Conservation (phyloP, 148 eudicot genomes). For the Pouteria glomerata region DNA sequence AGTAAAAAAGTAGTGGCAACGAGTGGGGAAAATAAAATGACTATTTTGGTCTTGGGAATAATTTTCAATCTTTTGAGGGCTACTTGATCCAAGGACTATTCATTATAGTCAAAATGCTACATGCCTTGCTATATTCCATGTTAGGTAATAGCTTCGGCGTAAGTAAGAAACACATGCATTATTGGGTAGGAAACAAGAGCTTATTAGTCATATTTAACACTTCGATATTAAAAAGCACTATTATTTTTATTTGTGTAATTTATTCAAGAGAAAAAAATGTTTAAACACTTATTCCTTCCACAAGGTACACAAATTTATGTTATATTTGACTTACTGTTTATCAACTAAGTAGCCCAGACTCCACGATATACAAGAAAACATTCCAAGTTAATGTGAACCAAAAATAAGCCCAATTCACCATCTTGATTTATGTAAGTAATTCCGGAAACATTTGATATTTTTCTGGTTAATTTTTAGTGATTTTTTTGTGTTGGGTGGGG, state of each 20-base stretch:
- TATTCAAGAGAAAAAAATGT: background rate
- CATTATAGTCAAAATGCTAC: slow-evolving; percentile 77
- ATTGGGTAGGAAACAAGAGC: background rate
- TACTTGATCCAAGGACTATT: slow-evolving; percentile 92
- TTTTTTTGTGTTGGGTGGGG: no score
- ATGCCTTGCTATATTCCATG: slow-evolving; percentile 79
- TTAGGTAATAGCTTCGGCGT: slow-evolving; percentile 92
- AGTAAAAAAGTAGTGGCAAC: background rate
- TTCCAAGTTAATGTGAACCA: no score
- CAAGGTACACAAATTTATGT: no score
- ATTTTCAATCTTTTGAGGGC: slow-evolving; percentile 58
- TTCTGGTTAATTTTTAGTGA: no score
- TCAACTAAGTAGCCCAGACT: no score
- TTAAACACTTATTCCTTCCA: no score
- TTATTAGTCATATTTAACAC: background rate
- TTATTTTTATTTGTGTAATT: background rate
- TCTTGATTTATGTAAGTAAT: no score
- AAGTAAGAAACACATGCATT: slow-evolving; percentile 81
- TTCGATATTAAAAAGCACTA: background rate
- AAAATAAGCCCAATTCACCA: no score
- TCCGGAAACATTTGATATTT: no score
- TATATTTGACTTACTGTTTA: no score
- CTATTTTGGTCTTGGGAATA: background rate
- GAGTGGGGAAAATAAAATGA: background rate
- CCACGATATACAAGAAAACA: no score